Percentiles rank a stretch among this genome's conserved stretches.
phyloP scores from a whole-genome alignment of 495 filamentous ascomycete genomes.

The Aspergillus mulundensis region DNA sequence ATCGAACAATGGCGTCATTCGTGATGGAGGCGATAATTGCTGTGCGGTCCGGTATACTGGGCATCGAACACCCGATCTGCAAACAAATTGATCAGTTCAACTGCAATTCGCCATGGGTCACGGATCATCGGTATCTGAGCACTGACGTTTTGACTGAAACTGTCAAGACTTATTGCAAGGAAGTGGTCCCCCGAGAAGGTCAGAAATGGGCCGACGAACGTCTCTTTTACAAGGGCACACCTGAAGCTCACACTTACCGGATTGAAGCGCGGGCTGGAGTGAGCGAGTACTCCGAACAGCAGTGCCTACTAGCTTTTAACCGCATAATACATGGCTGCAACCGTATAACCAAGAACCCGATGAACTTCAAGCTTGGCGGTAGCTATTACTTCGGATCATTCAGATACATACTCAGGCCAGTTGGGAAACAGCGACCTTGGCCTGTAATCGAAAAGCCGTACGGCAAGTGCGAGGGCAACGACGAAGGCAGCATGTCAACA shows the following conservation, averaged over 20 bases:
- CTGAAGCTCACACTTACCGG: constrained; percentile 17
- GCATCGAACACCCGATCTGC: not conserved
- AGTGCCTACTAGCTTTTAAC: constrained; percentile 18
- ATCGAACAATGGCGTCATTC: constrained; percentile 6
- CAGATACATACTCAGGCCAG: constrained; percentile 16
- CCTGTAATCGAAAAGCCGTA: constrained; percentile 10
- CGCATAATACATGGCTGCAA: constrained; percentile 23
- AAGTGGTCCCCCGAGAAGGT: not conserved
- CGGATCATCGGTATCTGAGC: constrained; percentile 17
- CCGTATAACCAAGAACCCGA: constrained; percentile 28
- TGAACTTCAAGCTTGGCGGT: constrained; percentile 34
- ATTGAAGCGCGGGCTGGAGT: not conserved
- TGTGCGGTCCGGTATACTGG: constrained; percentile 14
- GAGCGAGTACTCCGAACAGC: not conserved
- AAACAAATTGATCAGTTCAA: not conserved
- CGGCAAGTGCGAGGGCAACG: constrained; percentile 16
- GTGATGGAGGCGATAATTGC: constrained; percentile 10
- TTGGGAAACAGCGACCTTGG: constrained; percentile 13
- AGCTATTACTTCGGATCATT: constrained; percentile 10
- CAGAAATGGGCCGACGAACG: constrained; percentile 1
- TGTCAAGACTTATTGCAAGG: not conserved
- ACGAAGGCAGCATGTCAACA: not conserved
- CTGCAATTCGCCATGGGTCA: constrained; percentile 5
- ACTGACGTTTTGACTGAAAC: not conserved
- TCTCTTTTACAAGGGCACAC: constrained; percentile 8